phyloP scores from a whole-genome alignment of 805 yeast species.

The Saccharomycopsis guyanensis region DNA sequence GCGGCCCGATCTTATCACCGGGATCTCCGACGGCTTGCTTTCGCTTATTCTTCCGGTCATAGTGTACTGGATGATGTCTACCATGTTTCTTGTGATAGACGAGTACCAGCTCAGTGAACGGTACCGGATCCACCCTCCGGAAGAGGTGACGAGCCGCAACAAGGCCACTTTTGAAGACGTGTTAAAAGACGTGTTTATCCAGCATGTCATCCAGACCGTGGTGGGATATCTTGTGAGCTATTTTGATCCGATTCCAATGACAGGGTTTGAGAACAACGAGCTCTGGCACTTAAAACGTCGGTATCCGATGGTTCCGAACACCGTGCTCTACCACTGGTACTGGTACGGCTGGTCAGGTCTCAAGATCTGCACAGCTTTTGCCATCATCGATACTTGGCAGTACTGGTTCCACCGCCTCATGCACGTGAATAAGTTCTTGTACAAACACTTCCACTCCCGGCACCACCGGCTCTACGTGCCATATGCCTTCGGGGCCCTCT shows the following conservation, averaged over 20 bases:
- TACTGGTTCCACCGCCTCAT: constrained; percentile 80
- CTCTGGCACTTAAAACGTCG: constrained; percentile 38
- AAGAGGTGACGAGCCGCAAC: constrained; percentile 70
- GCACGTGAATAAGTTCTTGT: constrained; percentile 75
- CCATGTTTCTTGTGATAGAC: constrained; percentile 70
- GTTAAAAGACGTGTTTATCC: constrained; percentile 70
- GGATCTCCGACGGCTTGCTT: constrained; percentile 63
- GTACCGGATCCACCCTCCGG: constrained; percentile 88
- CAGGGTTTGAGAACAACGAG: constrained; percentile 43
- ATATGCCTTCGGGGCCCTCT: constrained; percentile 92
- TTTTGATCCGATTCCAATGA: constrained; percentile 48
- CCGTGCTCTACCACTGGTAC: constrained; percentile 44
- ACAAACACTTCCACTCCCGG: constrained; percentile 81
- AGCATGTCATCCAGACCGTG: constrained; percentile 75
- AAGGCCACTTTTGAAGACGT: constrained; percentile 67
- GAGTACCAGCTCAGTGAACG: constrained; percentile 65
- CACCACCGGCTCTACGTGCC: constrained; percentile 95
- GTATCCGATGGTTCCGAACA: constrained; percentile 40
- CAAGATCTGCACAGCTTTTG: constrained; percentile 56
- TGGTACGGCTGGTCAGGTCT: constrained; percentile 54
- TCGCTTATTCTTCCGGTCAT: constrained; percentile 71
- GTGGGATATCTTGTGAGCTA: constrained; percentile 49
- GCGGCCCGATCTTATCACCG: constrained; percentile 42
- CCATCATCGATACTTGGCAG: constrained; percentile 91
- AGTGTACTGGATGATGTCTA: constrained; percentile 77